These are phyloP conservation scores for Toxoplasma gondii DNA, from an alignment of 169 alveolate species.

Conservation along the genomic window DNA sequence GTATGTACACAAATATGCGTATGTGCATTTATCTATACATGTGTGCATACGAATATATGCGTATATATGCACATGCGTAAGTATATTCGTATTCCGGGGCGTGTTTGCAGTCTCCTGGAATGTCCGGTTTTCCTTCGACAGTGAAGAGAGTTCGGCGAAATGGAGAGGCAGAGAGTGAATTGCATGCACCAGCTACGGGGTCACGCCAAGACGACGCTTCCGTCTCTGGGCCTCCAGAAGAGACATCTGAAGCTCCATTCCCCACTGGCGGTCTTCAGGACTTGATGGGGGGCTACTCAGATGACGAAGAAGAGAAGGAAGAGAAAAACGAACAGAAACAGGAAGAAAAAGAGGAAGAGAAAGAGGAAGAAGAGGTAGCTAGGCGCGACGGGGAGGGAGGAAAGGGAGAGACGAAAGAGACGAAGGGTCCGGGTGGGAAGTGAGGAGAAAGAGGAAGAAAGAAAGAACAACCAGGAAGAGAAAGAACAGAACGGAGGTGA, in stretches of 20 bases:
- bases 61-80: neutral
- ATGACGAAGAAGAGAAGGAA: neutral
- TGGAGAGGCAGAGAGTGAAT: neutral
- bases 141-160: neutral
- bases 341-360: no score
- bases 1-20: neutral
- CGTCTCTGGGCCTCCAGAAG: neutral
- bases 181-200: neutral
- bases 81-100: neutral
- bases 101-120: neutral
- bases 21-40: neutral
- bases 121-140: neutral
- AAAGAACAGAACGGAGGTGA: neutral
- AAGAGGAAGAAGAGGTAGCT: no score
- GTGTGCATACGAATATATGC: neutral
- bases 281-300: slow-evolving; percentile 30
- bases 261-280: neutral
- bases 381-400: neutral
- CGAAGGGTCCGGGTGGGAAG: neutral
- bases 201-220: neutral
- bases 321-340: no score
- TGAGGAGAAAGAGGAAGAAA: neutral
- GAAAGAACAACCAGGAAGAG: neutral
- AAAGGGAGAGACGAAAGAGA: neutral
- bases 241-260: neutral